Evolutionary conservation across 2,329 filamentous ascomycete genomes (phyloP), one percentile per base, ranked within the genome.

Genomic region (Decorospora gaudefroyi): DNA sequence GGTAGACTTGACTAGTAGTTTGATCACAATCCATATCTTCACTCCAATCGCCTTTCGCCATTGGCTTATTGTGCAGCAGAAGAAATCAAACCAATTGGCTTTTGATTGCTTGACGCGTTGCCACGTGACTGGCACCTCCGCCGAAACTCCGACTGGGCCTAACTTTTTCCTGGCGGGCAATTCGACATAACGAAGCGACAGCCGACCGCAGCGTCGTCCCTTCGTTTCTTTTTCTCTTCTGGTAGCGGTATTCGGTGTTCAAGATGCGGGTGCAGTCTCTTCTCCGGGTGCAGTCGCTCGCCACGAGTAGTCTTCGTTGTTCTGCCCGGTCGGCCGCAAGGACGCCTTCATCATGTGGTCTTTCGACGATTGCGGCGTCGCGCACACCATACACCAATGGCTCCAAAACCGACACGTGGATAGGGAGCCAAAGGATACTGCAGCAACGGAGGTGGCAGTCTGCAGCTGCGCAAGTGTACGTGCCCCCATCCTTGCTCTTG

Each of bases 401-500:
- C 12, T 44, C 55, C 5, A 62, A 59, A 46, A 65, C 59, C 2
- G 57, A 59, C 30, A 53, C 55, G 50, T 67, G 63, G 61, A 61
- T 67, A 27, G 53, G 46, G 16, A 62, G 33, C 9, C 56, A 63
- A 35, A 49, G 32, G n/a, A 42, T 22, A n/a, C 27, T 44, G 19
- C 47, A 40, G 29, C 67, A 69, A 52, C 57, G 59, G 43, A 65
- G 69, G 49, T 70, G 63, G 65, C 65, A 69, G 46, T 68, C 66
- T 47, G 56, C 57, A 15, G 68, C 68, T 21, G 68, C 69, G 18
- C 58, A 65, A 51, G 68, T 71, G 69, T 71, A 54, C 51, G 69
- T 69, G 13, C 34, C 34, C 39, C 32, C 25, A 33, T 22, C 43
- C 37, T 27, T 36, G 9, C 5, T 4, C 15, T 13, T 15, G 15